A percentile compares a stretch with the other conserved stretches of the same genome.
These are phyloP conservation scores for Diaporthe citrichinensis DNA, from an alignment of 2,329 filamentous ascomycete genomes.

Conservation along the genomic window DNA sequence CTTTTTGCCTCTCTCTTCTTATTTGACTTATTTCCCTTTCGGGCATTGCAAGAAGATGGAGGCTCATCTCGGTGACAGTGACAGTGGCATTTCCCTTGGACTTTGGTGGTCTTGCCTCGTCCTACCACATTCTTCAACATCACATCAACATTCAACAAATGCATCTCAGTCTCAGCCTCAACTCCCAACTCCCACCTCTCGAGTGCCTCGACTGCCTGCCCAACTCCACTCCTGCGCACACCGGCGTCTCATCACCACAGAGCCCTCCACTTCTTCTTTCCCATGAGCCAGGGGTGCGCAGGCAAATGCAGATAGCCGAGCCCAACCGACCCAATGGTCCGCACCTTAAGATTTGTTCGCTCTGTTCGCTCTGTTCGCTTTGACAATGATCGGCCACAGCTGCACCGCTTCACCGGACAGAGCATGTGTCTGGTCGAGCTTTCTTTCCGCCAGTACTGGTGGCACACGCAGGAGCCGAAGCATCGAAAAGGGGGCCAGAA, in stretches of 20 bases:
- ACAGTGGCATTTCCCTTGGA: not conserved
- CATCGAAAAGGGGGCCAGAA: not conserved
- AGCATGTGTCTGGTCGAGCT: not conserved
- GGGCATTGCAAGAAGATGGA: not conserved
- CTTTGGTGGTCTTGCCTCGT: not conserved
- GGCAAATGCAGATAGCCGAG: slow-evolving; percentile 14
- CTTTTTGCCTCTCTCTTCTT: not conserved
- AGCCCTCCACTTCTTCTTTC: not conserved
- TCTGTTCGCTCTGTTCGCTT: too few relatives aligned
- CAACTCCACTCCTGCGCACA: not conserved
- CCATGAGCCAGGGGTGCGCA: not conserved
- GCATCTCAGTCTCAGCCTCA: not conserved
- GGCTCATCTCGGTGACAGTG: slow-evolving; percentile 2
- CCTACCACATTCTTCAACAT: not conserved
- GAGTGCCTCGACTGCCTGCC: not conserved
- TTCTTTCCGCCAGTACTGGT: not conserved
- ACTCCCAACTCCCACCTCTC: not conserved
- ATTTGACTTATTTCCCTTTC: slow-evolving; percentile 7
- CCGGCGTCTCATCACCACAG: not conserved
- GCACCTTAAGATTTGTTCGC: slow-evolving; percentile 10
- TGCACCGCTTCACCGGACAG: too few relatives aligned
- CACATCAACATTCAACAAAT: not conserved
- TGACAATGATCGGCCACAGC: slow-evolving; percentile 1
- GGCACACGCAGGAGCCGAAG: not conserved
- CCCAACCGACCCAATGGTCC: slow-evolving; percentile 10